phyloP scores from a whole-genome alignment of 129 eudicot species.

The Smallanthus sonchifolius region DNA sequence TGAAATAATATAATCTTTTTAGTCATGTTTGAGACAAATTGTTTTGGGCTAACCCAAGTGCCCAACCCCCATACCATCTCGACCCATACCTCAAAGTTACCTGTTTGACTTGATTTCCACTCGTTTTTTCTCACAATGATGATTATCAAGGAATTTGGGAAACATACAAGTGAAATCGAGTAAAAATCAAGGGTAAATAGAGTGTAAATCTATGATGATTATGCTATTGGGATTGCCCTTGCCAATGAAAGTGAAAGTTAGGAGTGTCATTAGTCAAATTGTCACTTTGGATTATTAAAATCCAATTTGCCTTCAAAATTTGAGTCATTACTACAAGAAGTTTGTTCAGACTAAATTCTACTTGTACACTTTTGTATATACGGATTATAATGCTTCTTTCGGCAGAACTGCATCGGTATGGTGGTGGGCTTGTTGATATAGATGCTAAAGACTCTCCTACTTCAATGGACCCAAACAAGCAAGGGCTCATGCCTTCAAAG shows the following conservation, averaged over 20 bases:
- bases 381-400: conserved; percentile 28
- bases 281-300: too few species aligned
- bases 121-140: neutral
- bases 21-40: neutral
- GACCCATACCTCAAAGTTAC: neutral
- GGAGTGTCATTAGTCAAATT: too few species aligned
- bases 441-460: conserved; percentile 63
- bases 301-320: too few species aligned
- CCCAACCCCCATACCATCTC: neutral
- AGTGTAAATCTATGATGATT: too few species aligned
- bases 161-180: too few species aligned
- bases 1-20: too few species aligned
- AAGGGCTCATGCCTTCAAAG: conserved; percentile 44
- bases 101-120: neutral
- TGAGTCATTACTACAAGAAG: too few species aligned
- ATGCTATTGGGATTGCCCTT: too few species aligned
- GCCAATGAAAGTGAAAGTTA: too few species aligned
- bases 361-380: conserved; percentile 4
- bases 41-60: neutral
- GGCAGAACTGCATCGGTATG: conserved; percentile 85
- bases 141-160: too few species aligned
- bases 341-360: too few species aligned
- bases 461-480: conserved; percentile 61
- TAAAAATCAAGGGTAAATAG: too few species aligned
- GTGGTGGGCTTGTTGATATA: conserved; percentile 72